Evolutionary conservation across 73 alveolate genomes (phyloP), one percentile per base, ranked within the genome.

Genomic region (Paramecium bursaria): DNA sequence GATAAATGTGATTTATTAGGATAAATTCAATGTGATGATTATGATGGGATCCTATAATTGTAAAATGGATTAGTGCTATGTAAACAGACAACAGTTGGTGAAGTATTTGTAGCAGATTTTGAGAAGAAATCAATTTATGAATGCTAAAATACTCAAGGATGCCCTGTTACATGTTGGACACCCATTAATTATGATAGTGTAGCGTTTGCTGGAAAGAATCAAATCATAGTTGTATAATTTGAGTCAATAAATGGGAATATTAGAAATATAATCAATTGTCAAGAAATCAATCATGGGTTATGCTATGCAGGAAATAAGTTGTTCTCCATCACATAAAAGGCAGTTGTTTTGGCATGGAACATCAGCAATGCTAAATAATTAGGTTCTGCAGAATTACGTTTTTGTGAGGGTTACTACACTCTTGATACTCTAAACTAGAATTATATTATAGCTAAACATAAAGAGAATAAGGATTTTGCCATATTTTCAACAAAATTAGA

Each of bases 91-190:
- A 39, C 33, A 11, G 60, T 19, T 21, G 82, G 82, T 4, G 82
- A 67, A 67, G 82, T 67, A 21, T 67, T 21, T 21, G 10, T 67
- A 6, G 61, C 44, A n/a, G 82, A 67, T 67, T 67, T 67, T 67
- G 82, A 67, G 22, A 42, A 67, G 14, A 25, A 67, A 11, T 25
- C 5, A 31, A 17, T 67, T 13, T 53, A 67, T 11, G 82, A 67
- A 67, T 67, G 33, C 48, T 17, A 67, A 67, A 31, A 42, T 1
- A 67, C 82, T 14, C 26, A 31, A 19, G 82, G 82, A 35, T 67
- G 82, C 44, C 60, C 82, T 3, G 82, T 67, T 9, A 67, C 82
- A 0, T 67, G 82, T 67, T 67, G 82, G 82, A 33, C 60, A 10
- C 46, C 82, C 1, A 67, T 67, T 4, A 21, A 42, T 0, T 67